Base-by-base conservation (phyloP, 495 filamentous ascomycete species). In the Wilcoxina mikolae region DNA sequence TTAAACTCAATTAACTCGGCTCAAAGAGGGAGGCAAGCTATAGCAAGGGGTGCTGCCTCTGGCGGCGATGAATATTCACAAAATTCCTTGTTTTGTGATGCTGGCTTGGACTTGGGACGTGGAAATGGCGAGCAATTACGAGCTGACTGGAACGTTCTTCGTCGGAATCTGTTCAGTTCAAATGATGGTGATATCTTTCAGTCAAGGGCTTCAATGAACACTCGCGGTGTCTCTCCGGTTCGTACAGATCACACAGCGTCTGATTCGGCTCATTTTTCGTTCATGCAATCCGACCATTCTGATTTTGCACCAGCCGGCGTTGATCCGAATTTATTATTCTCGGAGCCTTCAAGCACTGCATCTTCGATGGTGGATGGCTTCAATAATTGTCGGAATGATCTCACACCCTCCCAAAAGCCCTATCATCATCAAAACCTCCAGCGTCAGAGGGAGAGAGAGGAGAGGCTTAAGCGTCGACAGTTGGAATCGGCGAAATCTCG, bases 381-480 rank as follows among this genome's bases (percentile, higher is more conserved):
- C 29, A 42, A 44, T 11, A 49, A 58, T 38, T 53, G 47, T 26
- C 52, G n/a, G n/a, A n/a, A n/a, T n/a, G n/a, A n/a, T n/a, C n/a
- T n/a, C n/a, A n/a, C n/a, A 57, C 20, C 61, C 47, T 15, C 15
- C 47, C 27, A 27, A 29, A 4, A 10, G 59, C 62, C 62, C 15
- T 65, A 65, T 35, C 62, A 61, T 10, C 62, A 65, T 17, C 64
- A 67, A 28, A 51, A 67, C 53, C 31, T 68, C 26, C 60, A 66
- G 35, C 64, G 59, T 28, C 55, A 65, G 23, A 58, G 64, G 42
- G 64, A 67, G 45, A 54, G 61, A 43, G 55, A 64, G 23, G 47
- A 51, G n/a, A n/a, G n/a, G n/a, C n/a, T n/a, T n/a, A n/a, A n/a
- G n/a, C n/a, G n/a, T n/a, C n/a, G n/a, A n/a, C n/a, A n/a, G n/a